Evolutionary conservation across 2,329 filamentous ascomycete species (phyloP).

Genomic region (Sporothrix dimorphospora): DNA sequence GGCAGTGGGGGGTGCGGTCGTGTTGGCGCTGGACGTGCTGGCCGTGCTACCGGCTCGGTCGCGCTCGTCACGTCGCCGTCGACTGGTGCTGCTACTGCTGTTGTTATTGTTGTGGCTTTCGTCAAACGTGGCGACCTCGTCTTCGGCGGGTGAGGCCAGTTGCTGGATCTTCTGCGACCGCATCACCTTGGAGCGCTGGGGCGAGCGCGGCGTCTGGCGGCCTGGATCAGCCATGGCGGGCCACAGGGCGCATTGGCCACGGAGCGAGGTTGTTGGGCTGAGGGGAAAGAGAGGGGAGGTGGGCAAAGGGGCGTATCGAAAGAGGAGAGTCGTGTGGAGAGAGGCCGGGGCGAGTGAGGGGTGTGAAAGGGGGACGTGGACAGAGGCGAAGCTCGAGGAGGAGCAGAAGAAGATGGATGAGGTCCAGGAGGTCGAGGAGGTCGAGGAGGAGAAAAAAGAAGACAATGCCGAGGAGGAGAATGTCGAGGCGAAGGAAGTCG

Average conservation of each 20-base stretch:
- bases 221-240: slow-evolving; percentile 49
- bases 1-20: slow-evolving; percentile 37
- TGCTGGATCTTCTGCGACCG: slow-evolving; percentile 58
- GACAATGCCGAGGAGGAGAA: neutral
- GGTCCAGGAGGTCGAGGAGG: neutral
- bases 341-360: neutral
- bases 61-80: slow-evolving; percentile 28
- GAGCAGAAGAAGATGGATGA: neutral
- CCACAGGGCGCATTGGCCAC: slow-evolving; percentile 38
- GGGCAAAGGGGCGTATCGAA: slow-evolving; percentile 5
- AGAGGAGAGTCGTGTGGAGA: slow-evolving; percentile 17
- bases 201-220: slow-evolving; percentile 43
- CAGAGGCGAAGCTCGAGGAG: neutral
- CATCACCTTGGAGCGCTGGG: slow-evolving; percentile 50
- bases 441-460: neutral
- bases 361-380: neutral
- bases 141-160: slow-evolving; percentile 41
- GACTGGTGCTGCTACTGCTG: slow-evolving; percentile 36
- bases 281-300: neutral
- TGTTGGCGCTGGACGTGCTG: slow-evolving; percentile 36
- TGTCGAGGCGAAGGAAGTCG: neutral
- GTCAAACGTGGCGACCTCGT: neutral
- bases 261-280: neutral
- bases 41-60: slow-evolving; percentile 36
- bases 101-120: slow-evolving; percentile 15